Evolutionary conservation across 768 basidiomycete genomes (phyloP).

Genomic region (Boletus pseudo-olivaceus): DNA sequence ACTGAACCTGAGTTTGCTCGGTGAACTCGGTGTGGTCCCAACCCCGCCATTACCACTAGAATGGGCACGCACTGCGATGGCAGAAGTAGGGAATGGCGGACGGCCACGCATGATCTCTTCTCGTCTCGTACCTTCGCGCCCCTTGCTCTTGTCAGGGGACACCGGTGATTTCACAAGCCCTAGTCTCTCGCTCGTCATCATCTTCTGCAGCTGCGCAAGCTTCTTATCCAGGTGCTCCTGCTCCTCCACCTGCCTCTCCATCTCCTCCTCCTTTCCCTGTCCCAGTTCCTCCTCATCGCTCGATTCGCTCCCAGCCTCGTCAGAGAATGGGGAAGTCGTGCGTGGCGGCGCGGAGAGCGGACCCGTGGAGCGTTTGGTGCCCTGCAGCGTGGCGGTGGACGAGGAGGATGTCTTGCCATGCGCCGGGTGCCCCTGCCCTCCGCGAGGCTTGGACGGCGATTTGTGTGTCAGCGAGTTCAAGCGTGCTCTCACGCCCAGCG

Average conservation of each 20-base stretch:
- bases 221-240: slow-evolving; percentile 66
- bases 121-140: slow-evolving; percentile 14
- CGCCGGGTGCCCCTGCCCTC: slow-evolving; percentile 1
- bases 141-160: slow-evolving; percentile 38
- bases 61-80: slow-evolving; percentile 1
- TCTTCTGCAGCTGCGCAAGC: slow-evolving; percentile 60
- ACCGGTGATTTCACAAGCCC: slow-evolving; percentile 54
- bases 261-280: slow-evolving; percentile 63
- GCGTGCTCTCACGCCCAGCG: slow-evolving; percentile 65
- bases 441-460: slow-evolving; percentile 36
- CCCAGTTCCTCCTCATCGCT: slow-evolving; percentile 57
- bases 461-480: slow-evolving; percentile 64
- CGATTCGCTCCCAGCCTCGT: slow-evolving; percentile 49
- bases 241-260: slow-evolving; percentile 62
- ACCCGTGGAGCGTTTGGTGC: slow-evolving; percentile 30
- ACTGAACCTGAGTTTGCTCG: slow-evolving; percentile 26
- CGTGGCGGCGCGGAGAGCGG: slow-evolving; percentile 32
- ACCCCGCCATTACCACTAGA: background rate
- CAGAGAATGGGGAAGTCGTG: slow-evolving; percentile 50
- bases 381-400: slow-evolving; percentile 70
- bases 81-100: slow-evolving; percentile 19
- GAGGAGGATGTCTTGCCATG: slow-evolving; percentile 57
- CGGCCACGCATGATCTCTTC: slow-evolving; percentile 45
- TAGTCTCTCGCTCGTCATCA: slow-evolving; percentile 71
- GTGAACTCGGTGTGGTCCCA: slow-evolving; percentile 22